phyloP scores from a whole-genome alignment of 2,329 filamentous ascomycete genomes.

The Trichoderma atrobrunneum region DNA sequence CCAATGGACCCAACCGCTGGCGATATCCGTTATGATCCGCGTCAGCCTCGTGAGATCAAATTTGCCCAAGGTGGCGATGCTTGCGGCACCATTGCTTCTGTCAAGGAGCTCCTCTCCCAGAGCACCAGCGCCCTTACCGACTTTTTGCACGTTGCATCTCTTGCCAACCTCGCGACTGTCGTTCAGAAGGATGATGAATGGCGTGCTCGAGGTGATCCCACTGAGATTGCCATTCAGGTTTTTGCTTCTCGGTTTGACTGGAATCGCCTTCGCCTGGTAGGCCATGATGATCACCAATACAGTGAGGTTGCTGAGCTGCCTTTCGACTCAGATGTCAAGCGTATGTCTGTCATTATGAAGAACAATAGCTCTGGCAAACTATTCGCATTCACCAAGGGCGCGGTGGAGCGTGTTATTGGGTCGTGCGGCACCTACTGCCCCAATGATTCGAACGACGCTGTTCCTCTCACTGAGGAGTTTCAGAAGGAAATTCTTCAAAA shows the following conservation, averaged over 20 bases:
- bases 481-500: not conserved
- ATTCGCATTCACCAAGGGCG: not conserved
- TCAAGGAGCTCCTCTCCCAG: not conserved
- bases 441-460: not conserved
- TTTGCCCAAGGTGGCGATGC: constrained; percentile 28
- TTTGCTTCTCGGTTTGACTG: constrained; percentile 67
- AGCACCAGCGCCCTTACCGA: not conserved
- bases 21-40: not conserved
- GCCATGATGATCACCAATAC: constrained; percentile 51
- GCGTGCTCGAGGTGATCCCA: constrained; percentile 63
- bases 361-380: not conserved
- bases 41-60: not conserved
- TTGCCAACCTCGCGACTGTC: constrained; percentile 33
- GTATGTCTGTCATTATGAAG: not conserved
- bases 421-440: not conserved
- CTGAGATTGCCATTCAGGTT: constrained; percentile 71
- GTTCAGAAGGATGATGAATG: constrained; percentile 54
- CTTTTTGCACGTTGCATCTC: not conserved
- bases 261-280: constrained; percentile 56
- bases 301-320: not conserved
- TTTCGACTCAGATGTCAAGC: not conserved
- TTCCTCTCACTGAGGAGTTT: not conserved
- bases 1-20: not conserved
- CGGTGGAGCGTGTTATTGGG: not conserved
- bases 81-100: constrained; percentile 29